Conservation (phyloP, 1,284 basidiomycete species). For the Ceratobasidium sp. region DNA sequence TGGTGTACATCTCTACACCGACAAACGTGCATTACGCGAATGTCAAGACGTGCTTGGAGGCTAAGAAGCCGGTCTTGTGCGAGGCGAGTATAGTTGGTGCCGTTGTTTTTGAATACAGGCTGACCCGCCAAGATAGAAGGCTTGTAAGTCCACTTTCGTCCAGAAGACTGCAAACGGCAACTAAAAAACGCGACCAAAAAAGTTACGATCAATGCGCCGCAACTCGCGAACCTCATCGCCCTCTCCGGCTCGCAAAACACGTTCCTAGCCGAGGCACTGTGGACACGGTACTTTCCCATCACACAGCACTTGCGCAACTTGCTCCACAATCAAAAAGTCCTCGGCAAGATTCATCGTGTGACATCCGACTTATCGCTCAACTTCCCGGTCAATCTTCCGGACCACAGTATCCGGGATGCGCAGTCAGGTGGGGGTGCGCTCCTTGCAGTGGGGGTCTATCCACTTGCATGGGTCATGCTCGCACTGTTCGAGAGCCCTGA, state of each 20-base stretch:
- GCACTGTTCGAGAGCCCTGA: conserved; percentile 52
- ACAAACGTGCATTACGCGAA: conserved; percentile 58
- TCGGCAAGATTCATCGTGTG: conserved; percentile 44
- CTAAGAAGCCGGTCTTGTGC: conserved; percentile 57
- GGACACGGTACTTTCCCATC: conserved; percentile 48
- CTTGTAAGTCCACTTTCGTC: conserved; percentile 38
- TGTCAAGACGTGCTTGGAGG: conserved; percentile 53
- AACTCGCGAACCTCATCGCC: conserved; percentile 54
- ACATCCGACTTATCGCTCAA: conserved; percentile 44
- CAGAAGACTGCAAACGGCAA: background rate
- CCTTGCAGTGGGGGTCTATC: conserved; percentile 55
- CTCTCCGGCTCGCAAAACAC: conserved; percentile 55
- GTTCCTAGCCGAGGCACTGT: conserved; percentile 56
- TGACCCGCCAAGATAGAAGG: conserved; percentile 34
- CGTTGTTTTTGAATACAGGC: background rate
- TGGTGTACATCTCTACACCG: conserved; percentile 57
- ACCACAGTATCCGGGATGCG: conserved; percentile 55
- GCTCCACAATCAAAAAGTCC: conserved; percentile 42
- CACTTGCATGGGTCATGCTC: conserved; percentile 54
- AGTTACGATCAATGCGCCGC: conserved; percentile 55
- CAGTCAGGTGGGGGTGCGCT: conserved; percentile 58
- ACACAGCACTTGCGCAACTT: conserved; percentile 41
- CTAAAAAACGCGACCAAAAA: background rate
- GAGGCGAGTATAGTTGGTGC: conserved; percentile 45
- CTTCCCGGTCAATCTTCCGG: conserved; percentile 37